These are phyloP conservation scores for Isabelozyma rhagii DNA, from an alignment of 805 yeast genomes.

Conservation along the genomic window DNA sequence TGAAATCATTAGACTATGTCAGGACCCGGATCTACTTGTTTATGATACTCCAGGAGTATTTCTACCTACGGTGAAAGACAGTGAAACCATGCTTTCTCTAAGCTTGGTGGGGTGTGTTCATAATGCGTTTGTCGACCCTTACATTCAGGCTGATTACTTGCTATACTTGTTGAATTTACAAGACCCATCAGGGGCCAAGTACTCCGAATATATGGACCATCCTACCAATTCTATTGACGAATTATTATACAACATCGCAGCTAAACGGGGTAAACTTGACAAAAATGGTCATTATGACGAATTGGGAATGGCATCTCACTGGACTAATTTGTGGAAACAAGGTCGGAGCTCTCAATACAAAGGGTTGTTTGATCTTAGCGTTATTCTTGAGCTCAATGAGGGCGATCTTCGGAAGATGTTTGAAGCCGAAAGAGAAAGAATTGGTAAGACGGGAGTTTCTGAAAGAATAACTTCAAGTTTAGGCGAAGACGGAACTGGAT, in stretches of 20 bases:
- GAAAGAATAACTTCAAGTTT: slow-evolving; percentile 28
- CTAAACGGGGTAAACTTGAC: slow-evolving; percentile 30
- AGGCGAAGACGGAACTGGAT: slow-evolving; percentile 39
- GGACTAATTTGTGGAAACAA: slow-evolving; percentile 61
- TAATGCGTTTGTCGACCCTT: slow-evolving; percentile 70
- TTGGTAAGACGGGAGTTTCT: slow-evolving; percentile 23
- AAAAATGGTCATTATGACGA: slow-evolving; percentile 45
- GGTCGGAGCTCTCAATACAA: slow-evolving; percentile 40
- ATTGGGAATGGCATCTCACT: slow-evolving; percentile 57
- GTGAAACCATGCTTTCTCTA: slow-evolving; percentile 70
- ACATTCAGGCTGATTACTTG: slow-evolving; percentile 81
- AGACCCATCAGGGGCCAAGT: slow-evolving; percentile 43
- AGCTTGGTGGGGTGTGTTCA: slow-evolving; percentile 75
- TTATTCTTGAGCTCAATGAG: slow-evolving; percentile 27
- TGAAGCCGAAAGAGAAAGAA: slow-evolving; percentile 27
- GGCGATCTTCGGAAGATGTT: slow-evolving; percentile 18
- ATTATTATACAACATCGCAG: slow-evolving; percentile 50
- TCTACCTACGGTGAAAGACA: slow-evolving; percentile 64
- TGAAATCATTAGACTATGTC: slow-evolving; percentile 63
- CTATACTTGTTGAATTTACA: slow-evolving; percentile 70
- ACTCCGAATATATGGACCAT: slow-evolving; percentile 42
- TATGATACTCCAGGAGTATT: slow-evolving; percentile 95
- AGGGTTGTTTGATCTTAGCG: slow-evolving; percentile 34
- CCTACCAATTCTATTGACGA: slow-evolving; percentile 75
- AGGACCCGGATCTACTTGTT: slow-evolving; percentile 61